Base-by-base conservation (phyloP, 2,329 filamentous ascomycete genomes). In the Verticillium isaacii region DNA sequence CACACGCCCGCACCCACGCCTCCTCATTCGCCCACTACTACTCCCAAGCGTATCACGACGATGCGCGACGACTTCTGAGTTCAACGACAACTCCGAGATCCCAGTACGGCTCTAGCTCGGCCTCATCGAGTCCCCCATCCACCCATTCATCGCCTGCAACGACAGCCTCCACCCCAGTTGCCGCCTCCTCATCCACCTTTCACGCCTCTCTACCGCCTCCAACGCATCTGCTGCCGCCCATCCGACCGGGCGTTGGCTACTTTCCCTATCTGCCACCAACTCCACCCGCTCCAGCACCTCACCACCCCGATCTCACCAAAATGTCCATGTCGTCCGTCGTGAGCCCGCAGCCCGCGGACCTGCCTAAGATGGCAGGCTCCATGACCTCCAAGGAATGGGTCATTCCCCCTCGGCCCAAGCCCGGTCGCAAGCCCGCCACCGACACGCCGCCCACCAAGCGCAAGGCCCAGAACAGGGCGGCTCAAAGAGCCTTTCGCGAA, bases 381-480 rank as follows among this genome's bases (percentile, higher is more conserved):
- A 86, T 93, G 73, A 94, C 91, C 39, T 90, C 85, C 69, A 93
- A 89, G 74, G 90, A 94, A 85, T 95, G 91, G 91, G 84, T 94
- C 29, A 88, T 95, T 55, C 91, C 91, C 29, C 91, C 91, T 32
- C 85, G 91, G 64, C 91, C 91, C 56, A 94, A 93, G 81, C 94
- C 95, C 25, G 94, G 94, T 57, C 88, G 94, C 68, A 98, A 98
- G 82, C 93, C 94, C 3, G 92, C 92, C 56, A 96, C 92, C 39
- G 93, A 97, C 72, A 96, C 93, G 59, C 93, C 93, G 15, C 91
- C 91, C 1, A 96, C 93, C 54, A 96, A 96, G 79, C 87, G 95
- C 67, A 96, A 97, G 80, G 91, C 92, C 1, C 95, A 98, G 78
- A 98, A 98, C 75, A 86, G 95, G 63, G 91, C 92, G 56, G 94